Base-by-base conservation (phyloP, 306 rosid species). In the Sesbania bispinosa region DNA sequence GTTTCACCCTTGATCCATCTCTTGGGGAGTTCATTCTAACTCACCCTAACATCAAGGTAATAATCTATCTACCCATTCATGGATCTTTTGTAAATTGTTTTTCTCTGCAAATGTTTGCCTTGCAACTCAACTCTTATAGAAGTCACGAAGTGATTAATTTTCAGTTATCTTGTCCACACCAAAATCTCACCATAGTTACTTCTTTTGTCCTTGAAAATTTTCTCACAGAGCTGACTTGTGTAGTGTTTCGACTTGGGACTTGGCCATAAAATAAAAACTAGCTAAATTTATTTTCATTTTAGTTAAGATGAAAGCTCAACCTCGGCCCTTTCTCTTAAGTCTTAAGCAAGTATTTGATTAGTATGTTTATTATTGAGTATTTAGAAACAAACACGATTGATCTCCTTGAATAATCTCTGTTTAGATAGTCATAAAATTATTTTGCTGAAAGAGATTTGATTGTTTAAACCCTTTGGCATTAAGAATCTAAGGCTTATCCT, bases 21-120 rank as follows among this genome's bases (percentile, higher is more conserved):
- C n/a, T n/a, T n/a, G n/a, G 96, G 32, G 93, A 90, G 85, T 90
- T 90, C 83, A 90, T 90, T 74, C 78, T 90, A 42, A 90, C 96
- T 71, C 96, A 90, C 79, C 91, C 93, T 36, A 86, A 85, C 69
- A 84, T 90, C 75, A 85, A 85, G 93, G 96, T 90, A 76, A 24
- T 13, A 20, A 30, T 48, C 35, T n/a, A n/a, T n/a, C n/a, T 65
- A 20, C 32, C 29, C 3, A 16, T 20, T 33, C 19, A 62, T 36
- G 24, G 21, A 20, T 23, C 69, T 42, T 20, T 39, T 9, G 29
- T 10, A 60, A 59, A 14, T 33, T 9, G 47, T 20, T 43, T 1
- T 29, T 9, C 29, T 53, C 14, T 30, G 52, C 15, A 23, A 38
- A 24, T 14, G 29, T 13, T 14, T 9, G 7, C 10, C 36, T 53